A percentile compares a stretch with the other conserved stretches of the same genome.
Conservation (phyloP, 139 green algal genomes). For the Pycnococcus provasolii region DNA sequence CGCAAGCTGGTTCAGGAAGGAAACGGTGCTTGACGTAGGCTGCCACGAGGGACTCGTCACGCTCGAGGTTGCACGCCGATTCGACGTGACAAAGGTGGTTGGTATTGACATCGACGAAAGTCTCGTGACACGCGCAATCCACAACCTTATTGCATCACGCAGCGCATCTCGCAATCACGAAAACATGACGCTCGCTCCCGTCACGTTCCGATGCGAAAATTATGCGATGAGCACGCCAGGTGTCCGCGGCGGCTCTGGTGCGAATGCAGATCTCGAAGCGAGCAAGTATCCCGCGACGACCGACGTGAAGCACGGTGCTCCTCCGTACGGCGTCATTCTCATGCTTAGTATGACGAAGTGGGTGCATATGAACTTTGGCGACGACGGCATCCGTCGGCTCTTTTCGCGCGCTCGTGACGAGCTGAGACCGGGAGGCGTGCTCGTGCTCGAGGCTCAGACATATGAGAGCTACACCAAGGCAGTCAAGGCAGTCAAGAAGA, state of each 20-base stretch:
- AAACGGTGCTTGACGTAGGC: constrained; percentile 67
- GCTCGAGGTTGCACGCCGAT: constrained; percentile 47
- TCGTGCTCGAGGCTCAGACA: constrained; percentile 83
- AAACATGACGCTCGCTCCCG: neutral
- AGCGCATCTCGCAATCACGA: neutral
- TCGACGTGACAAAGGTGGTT: constrained; percentile 41
- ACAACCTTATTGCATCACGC: neutral
- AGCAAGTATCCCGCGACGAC: neutral
- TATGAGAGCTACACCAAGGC: constrained; percentile 64
- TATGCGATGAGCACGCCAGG: no score
- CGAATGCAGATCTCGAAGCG: no score
- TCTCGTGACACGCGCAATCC: neutral
- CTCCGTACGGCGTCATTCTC: constrained; percentile 41
- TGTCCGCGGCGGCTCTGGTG: no score
- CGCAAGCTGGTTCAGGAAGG: constrained; percentile 54
- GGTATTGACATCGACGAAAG: constrained; percentile 75
- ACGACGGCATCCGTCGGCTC: constrained; percentile 55
- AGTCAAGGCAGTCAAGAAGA: neutral
- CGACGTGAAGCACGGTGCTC: neutral
- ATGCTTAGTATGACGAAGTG: constrained; percentile 83
- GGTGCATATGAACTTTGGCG: constrained; percentile 81
- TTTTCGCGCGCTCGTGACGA: constrained; percentile 42
- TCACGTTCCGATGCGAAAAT: neutral
- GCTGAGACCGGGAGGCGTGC: constrained; percentile 47
- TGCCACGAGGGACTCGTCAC: constrained; percentile 88